phyloP scores from a whole-genome alignment of 2,329 filamentous ascomycete genomes.

The Botrytis tulipae region DNA sequence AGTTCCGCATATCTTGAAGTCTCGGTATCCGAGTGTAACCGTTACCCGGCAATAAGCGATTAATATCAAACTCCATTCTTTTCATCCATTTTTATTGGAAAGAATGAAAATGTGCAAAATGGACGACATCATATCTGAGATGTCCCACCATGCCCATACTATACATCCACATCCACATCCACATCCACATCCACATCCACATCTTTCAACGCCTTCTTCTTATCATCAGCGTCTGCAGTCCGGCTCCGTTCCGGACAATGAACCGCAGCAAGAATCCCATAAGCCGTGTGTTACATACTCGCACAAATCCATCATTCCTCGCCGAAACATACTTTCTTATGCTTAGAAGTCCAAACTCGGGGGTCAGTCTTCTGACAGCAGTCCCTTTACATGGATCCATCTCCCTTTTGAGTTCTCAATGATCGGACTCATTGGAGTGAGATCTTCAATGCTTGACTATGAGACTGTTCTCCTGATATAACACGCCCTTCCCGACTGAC shows the following conservation, averaged over 20 bases:
- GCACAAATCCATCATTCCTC: not conserved
- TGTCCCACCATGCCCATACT: not conserved
- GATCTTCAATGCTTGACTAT: not conserved
- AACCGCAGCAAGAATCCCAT: not conserved
- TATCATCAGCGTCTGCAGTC: not conserved
- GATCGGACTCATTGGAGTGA: not conserved
- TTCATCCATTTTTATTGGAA: not conserved
- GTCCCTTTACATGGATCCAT: not conserved
- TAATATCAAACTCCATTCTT: not conserved
- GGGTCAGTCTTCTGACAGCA: not conserved
- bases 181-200: not conserved
- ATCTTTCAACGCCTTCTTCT: not conserved
- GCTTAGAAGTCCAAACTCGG: not conserved
- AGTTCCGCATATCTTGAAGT: not conserved
- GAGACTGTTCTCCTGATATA: not conserved
- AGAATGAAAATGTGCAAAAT: not conserved
- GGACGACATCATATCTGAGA: not conserved
- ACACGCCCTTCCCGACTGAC: not conserved
- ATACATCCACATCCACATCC: no score
- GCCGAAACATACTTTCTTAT: not conserved
- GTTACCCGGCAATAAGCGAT: not conserved
- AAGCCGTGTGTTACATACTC: not conserved
- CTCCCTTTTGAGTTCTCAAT: not conserved
- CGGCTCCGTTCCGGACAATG: not conserved
- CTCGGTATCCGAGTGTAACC: not conserved